A percentile compares a stretch with the other conserved stretches of the same genome.
Evolutionary conservation across 805 yeast genomes (phyloP).

Genomic region (Kluyveromyces siamensis): DNA sequence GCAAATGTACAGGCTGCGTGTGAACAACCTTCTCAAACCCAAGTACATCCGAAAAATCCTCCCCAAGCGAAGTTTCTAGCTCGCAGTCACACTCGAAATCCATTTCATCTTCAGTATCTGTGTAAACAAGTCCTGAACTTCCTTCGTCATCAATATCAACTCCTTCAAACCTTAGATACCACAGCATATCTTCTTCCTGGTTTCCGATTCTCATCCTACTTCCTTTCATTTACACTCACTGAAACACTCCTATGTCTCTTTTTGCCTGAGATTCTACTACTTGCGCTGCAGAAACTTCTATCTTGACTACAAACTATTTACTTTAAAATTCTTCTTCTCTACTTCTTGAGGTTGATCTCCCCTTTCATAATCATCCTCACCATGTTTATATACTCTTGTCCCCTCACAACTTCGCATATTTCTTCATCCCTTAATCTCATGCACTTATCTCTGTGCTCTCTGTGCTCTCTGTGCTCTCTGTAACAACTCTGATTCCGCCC

Average conservation of each 20-base stretch:
- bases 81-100: not conserved
- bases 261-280: not conserved
- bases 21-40: slow-evolving; percentile 10
- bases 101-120: not conserved
- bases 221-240: not conserved
- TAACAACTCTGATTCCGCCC: too few relatives aligned
- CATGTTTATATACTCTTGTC: not conserved
- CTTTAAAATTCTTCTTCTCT: not conserved
- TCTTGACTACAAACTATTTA: too few relatives aligned
- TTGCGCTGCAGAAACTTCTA: not conserved
- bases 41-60: not conserved
- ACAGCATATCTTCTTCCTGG: not conserved
- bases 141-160: not conserved
- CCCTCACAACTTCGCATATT: not conserved
- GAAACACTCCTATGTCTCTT: too few relatives aligned
- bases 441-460: too few relatives aligned
- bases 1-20: slow-evolving; percentile 19
- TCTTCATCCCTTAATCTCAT: not conserved
- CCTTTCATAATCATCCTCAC: not conserved
- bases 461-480: too few relatives aligned
- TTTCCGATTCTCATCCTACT: not conserved
- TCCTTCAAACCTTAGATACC: not conserved
- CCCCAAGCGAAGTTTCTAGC: not conserved
- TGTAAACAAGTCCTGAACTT: not conserved
- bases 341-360: not conserved